A percentile compares a stretch with the other conserved stretches of the same genome.
Evolutionary conservation across 1,284 basidiomycete species (phyloP).

Genomic region (Malassezia caprae): DNA sequence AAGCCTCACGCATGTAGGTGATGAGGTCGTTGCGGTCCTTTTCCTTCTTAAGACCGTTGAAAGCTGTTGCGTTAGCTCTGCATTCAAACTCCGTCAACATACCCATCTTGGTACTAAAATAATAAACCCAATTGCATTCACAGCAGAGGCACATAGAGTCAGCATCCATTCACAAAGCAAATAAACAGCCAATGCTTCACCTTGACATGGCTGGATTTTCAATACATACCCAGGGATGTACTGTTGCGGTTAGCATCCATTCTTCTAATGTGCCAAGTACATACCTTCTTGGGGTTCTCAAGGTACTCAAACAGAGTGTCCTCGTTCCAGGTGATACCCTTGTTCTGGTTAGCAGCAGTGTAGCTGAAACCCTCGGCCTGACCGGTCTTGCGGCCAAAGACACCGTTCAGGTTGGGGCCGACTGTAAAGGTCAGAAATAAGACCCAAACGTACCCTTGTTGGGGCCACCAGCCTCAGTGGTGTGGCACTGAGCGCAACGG

Average conservation of each 20-base stretch:
- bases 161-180: neutral
- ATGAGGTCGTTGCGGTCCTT: conserved; percentile 47
- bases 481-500: conserved; percentile 96
- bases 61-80: conserved; percentile 13
- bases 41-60: conserved; percentile 43
- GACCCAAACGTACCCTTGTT: conserved; percentile 55
- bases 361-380: conserved; percentile 78
- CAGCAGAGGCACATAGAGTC: neutral
- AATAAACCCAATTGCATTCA: neutral
- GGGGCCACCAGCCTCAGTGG: conserved; percentile 67
- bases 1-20: conserved; percentile 30
- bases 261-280: neutral
- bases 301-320: conserved; percentile 86
- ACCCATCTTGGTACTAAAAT: conserved; percentile 18
- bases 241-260: conserved; percentile 25
- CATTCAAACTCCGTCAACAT: neutral
- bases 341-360: conserved; percentile 92
- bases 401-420: conserved; percentile 87
- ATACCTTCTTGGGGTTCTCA: conserved; percentile 73
- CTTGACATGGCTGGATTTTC: neutral
- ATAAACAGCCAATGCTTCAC: neutral
- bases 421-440: conserved; percentile 52
- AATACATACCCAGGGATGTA: conserved; percentile 50
- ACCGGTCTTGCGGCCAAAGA: conserved; percentile 77
- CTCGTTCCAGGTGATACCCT: conserved; percentile 75